Base-by-base conservation (phyloP, 2,329 filamentous ascomycete species). In the Aphanocladium album region DNA sequence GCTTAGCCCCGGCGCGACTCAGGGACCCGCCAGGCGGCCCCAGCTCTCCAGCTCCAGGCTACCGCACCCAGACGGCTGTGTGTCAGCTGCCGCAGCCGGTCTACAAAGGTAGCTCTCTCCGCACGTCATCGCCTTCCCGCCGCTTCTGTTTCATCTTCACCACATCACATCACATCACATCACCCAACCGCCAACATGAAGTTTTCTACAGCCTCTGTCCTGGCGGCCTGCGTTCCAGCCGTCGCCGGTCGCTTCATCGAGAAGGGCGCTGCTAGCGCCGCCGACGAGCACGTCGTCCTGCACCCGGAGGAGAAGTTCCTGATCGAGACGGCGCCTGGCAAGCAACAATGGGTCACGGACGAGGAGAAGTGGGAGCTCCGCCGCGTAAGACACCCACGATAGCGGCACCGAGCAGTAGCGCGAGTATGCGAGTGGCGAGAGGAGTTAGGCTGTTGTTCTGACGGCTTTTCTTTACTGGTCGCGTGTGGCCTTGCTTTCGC, bases 321-420 rank as follows among this genome's bases (percentile, higher is more conserved):
- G 51, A 87, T 99, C 64, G 93, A 98, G 78, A 81, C 95, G 27
- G 83, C 85, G n/a, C 91, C 91, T 3, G 91, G 90, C 60, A 83
- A 93, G 72, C 93, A 88, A 25, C 80, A 83, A 80, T 95, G 90
- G 89, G 88, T 97, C 35, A 96, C 91, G 0, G 93, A 98, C 69
- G 90, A 96, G 39, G 87, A 97, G 78, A 99, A 98, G 77, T 97
- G 93, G 92, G 87, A 88, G 74, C 78, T 98, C 65, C 88, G 89
- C 70, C 83, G 91, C 67, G 92, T 96, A 82, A 61, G 85, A 76
- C 41, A 8, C 23, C 23, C 23, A 2, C 5, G 17, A 19, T 17
- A 17, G 21, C 23, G 23, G n/a, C 19, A 25, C 5, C 25, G n/a
- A 49, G n/a, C n/a, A n/a, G n/a, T n/a, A n/a, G n/a, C n/a, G n/a